phyloP scores from a whole-genome alignment of 768 basidiomycete genomes.

The Tubosaeta brunneosetosa region DNA sequence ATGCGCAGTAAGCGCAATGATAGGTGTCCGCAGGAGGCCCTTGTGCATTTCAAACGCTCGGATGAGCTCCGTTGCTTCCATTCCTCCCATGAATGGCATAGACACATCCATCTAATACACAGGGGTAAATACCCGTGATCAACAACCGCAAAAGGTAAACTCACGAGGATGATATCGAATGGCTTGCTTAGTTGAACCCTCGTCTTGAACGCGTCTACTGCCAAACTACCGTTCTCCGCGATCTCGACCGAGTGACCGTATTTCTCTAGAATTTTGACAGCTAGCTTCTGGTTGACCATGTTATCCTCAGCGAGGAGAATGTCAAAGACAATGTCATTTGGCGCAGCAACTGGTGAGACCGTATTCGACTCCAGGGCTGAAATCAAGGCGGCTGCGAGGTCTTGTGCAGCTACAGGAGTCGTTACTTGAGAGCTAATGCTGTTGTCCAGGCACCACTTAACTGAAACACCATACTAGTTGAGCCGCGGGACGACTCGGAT shows the following conservation, averaged over 20 bases:
- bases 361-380: slow-evolving; percentile 95
- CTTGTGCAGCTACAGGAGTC: slow-evolving; percentile 82
- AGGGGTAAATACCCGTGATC: slow-evolving; percentile 1
- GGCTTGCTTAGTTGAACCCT: slow-evolving; percentile 65
- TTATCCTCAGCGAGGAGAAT: slow-evolving; percentile 98
- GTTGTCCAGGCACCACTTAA: slow-evolving; percentile 96
- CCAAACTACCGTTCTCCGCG: slow-evolving; percentile 93
- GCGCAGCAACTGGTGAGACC: slow-evolving; percentile 79
- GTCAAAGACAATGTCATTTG: slow-evolving; percentile 83
- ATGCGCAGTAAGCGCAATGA: slow-evolving; percentile 96
- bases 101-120: slow-evolving; percentile 86
- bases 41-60: slow-evolving; percentile 77
- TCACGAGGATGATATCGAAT: slow-evolving; percentile 88
- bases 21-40: slow-evolving; percentile 71
- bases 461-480: slow-evolving; percentile 33
- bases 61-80: slow-evolving; percentile 94
- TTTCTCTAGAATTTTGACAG: slow-evolving; percentile 93
- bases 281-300: slow-evolving; percentile 91
- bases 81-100: slow-evolving; percentile 98
- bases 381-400: slow-evolving; percentile 87
- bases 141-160: slow-evolving; percentile 26
- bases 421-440: slow-evolving; percentile 95
- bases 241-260: slow-evolving; percentile 95
- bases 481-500: neutral
- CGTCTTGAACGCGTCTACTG: slow-evolving; percentile 87